A percentile compares a stretch with the other conserved stretches of the same genome.
Evolutionary conservation across 768 basidiomycete genomes (phyloP).

Genomic region (Kwoniella pini): DNA sequence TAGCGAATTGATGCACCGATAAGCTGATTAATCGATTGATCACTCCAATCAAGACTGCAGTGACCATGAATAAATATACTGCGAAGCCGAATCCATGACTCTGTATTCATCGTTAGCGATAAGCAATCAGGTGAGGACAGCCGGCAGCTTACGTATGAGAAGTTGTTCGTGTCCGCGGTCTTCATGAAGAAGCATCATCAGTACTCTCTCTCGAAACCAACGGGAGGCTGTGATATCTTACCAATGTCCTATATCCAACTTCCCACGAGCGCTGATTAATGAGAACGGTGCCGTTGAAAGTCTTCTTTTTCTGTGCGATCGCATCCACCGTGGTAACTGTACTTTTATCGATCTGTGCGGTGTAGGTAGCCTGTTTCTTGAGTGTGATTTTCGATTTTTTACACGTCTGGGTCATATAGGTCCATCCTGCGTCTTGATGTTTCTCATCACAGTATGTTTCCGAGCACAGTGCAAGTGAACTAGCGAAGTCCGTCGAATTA

Average conservation of each 20-base stretch:
- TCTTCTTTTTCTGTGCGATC: conserved; percentile 1
- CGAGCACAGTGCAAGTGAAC: conserved; percentile 6
- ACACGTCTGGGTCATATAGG: conserved; percentile 3
- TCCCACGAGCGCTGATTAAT: conserved; percentile 2
- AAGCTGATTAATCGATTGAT: conserved; percentile 14
- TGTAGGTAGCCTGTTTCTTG: neutral
- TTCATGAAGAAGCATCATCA: too few relatives aligned
- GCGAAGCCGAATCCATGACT: conserved; percentile 32
- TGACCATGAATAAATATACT: conserved; percentile 23
- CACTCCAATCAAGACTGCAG: conserved; percentile 14
- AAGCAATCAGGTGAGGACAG: too few relatives aligned
- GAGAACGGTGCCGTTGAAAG: conserved; percentile 1
- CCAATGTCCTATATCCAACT: conserved; percentile 6
- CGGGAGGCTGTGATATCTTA: neutral
- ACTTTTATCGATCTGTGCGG: too few relatives aligned
- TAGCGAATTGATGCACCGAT: neutral
- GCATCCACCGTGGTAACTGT: neutral
- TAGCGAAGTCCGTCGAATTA: conserved; percentile 7
- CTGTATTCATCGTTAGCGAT: too few relatives aligned
- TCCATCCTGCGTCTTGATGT: conserved; percentile 6
- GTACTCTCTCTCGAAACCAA: neutral
- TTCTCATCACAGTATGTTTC: conserved; percentile 3
- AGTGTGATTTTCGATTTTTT: conserved; percentile 1
- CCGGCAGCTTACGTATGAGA: too few relatives aligned
- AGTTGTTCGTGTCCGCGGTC: too few relatives aligned